Base-by-base conservation (phyloP, 1,284 basidiomycete genomes). In the Singerocomus inundabilis region DNA sequence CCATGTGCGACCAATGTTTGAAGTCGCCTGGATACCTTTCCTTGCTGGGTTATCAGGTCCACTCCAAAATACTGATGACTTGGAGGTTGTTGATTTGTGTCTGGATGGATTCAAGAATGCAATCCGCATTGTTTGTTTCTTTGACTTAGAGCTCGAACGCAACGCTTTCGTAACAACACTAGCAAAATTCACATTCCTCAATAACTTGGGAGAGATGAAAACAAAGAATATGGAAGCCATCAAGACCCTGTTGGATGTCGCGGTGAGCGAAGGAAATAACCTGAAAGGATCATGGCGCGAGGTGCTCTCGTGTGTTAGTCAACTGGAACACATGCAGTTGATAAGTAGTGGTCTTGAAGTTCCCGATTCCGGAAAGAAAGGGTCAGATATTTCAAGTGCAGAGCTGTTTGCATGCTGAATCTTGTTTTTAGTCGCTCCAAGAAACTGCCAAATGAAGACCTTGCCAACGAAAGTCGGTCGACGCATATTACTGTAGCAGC, bases 171-270 rank as follows among this genome's bases (percentile, higher is more conserved):
- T 98, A 30, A 93, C 93, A n/a, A 98, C 95, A 0, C 76, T 98
- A n/a, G 86, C 80, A 40, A 98, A 98, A 68, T 97, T 98, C 68
- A 98, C 95, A 1, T 97, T 95, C 77, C 76, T 98, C 54, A 97
- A 92, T 70, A 98, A 98, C 63, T 72, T 98, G 8, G 91, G 92
- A 48, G 95, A 98, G 75, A 98, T 98, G 95, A 95, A 93, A 73
- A 81, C 91, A 33, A 98, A 98, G 76, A 98, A 98, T 65, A 95
- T 98, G 82, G 95, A 98, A 66, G 95, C 95, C 3, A 97, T 98
- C 72, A 98, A 97, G 70, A 76, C 91, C 4, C 74, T 98, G 51
- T 73, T 98, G 24, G 95, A 98, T 64, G 84, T 98, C 41, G 95
- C 95, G 7, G 86, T 96, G 36, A 88, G 84, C 12, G 94, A 98